phyloP scores from a whole-genome alignment of 306 rosid species.

The Corylus americana region DNA sequence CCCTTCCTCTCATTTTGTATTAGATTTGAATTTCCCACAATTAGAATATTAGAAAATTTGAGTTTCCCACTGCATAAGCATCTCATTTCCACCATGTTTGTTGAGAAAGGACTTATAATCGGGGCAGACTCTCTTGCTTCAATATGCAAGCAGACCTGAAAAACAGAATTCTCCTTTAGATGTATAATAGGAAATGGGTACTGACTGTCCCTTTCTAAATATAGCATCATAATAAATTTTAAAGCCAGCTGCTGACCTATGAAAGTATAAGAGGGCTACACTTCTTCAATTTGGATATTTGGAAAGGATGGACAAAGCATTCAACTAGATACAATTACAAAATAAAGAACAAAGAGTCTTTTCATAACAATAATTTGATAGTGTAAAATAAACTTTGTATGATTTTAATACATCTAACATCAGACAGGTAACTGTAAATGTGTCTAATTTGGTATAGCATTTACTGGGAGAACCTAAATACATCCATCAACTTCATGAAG shows the following conservation, averaged over 20 bases:
- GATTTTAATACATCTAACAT: background rate
- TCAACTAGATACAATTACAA: background rate
- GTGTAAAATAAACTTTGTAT: background rate
- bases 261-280: slow-evolving; percentile 3
- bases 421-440: background rate
- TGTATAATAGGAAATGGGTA: background rate
- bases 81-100: slow-evolving; percentile 66
- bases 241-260: background rate
- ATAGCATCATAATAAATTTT: slow-evolving; percentile 13
- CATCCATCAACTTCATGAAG: background rate
- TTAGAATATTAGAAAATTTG: no score
- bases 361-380: background rate
- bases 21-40: background rate
- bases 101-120: slow-evolving; percentile 91
- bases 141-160: slow-evolving; percentile 93
- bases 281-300: slow-evolving; percentile 9
- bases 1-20: background rate
- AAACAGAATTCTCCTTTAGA: background rate
- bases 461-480: no score
- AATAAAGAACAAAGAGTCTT: background rate
- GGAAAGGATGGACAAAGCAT: background rate
- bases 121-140: slow-evolving; percentile 94
- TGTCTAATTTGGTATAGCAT: background rate
- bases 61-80: no score
- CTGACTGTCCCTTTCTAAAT: background rate